Base-by-base conservation (phyloP, 2,329 filamentous ascomycete genomes). In the Aspergillus awamori region DNA sequence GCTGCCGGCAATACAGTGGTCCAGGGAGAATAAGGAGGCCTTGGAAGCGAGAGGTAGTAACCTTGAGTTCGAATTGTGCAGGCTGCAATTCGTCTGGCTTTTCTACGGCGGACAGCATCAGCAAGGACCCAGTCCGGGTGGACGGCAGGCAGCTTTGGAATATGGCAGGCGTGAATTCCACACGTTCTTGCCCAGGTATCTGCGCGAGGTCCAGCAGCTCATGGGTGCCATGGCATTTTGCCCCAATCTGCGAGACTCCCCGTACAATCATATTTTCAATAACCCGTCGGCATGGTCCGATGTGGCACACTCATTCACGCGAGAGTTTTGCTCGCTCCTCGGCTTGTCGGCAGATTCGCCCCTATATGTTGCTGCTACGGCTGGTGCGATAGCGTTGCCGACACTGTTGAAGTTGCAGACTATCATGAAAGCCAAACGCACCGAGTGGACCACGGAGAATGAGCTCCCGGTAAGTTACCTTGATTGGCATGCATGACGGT, bases 251-350 rank as follows among this genome's bases (percentile, higher is more conserved):
- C 72, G 80, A 20, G 81, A 83, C 7, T 96, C 92, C 1, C 95
- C 95, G 0, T 99, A 98, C 78, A 79, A 80, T n/a, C 74, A 83
- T 56, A 86, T 92, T 48, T 97, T 97, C 76, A 85, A 90, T 72
- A 92, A 89, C 57, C 80, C 87, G 7, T 84, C 84, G 3, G 87
- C 90, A 0, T 99, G 95, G 83, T 86, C 91, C 43, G 92, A 96
- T 64, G 90, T 96, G 1, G 87, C 92, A 5, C 80, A 86, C n/a
- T 91, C 91, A 3, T 99, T 99, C 74, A 96, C 91, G 0, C 87
- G 91, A 62, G 95, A 98, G 74, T 99, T 97, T 80, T 99, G 95
- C 80, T 93, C 90, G 1, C 82, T 98, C 22, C 86, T 99, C 1
- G 92, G 93, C 10, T 84, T 99, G 1, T 94, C 92, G 0, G 92